Evolutionary conservation across 371 early-diverging fungal genomes (phyloP), one percentile per base, ranked within the genome.

Genomic region (Dentiscutata heterogama): DNA sequence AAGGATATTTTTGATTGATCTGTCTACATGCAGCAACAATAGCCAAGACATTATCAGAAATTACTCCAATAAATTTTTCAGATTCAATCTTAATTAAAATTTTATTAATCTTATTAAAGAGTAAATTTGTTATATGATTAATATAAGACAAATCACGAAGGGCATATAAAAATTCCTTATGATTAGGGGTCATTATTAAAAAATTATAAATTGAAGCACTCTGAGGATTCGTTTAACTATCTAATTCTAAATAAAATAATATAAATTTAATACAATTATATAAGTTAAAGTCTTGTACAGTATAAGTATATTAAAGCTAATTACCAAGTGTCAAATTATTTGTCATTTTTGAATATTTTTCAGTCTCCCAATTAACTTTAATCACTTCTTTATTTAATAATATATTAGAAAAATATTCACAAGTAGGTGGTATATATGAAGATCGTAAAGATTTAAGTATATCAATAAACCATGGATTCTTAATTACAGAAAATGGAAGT

Each of bases 161-260:
- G 22, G 22, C 60, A 18, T 22, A 60, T 31, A 76, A 58, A 56
- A 58, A 76, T 22, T 76, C 39, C 11, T 16, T 16, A 42, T 46
- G 22, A 68, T 68, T 42, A 35, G 68, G 22, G 11, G 42, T 76
- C 56, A 58, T 11, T 50, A 73, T n/a, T 60, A 58, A 20, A 76
- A 76, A 76, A 60, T 76, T 76, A 18, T 22, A 76, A 60, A 76
- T 76, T 60, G 25, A 76, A 39, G 31, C n/a, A 60, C 60, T 60
- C 13, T 6, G 6, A 61, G 76, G 11, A 76, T 76, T 76, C 14
- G 22, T 31, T 42, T 22, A 76, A 11, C n/a, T 13, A 76, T 76
- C 60, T 58, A 35, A 76, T 29, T 22, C 76, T 76, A 29, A 64
- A 29, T 64, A 29, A 14, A 29, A 6, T 13, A 42, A 42, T 42